Evolutionary conservation across 768 basidiomycete species (phyloP), one percentile per base, ranked within the genome.

Genomic region (Clitopilus hobsonii): DNA sequence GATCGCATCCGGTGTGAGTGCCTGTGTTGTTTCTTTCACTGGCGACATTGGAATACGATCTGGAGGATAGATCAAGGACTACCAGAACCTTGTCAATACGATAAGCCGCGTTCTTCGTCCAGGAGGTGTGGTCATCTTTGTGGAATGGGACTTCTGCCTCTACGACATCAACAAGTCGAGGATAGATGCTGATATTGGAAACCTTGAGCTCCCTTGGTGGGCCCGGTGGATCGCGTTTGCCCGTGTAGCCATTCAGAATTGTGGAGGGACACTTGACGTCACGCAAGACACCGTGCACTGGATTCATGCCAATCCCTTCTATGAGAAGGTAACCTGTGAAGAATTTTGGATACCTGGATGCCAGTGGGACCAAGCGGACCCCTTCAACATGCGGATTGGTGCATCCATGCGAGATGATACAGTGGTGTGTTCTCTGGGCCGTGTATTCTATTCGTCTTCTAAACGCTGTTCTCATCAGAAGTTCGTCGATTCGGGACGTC

Each of bases 111-210:
- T 85, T 48, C 75, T 92, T 38, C 80, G 87, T 45, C 88, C 88
- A 1, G 82, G 83, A 23, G 90, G 90, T 26, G 73, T 91, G 26
- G 64, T 89, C 55, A 75, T 85, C 51, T 57, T 90, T 14, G 70
- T 79, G 52, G 90, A 92, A 70, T 88, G 82, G 62, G 86, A 88
- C 51, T 91, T 88, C 63, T 65, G 70, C 54, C 71, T 81, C n/a
- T 84, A 88, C 60, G 85, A 83, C 59, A 54, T 54, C 16, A 69
- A 86, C 55, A 75, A 76, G 59, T 64, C 65, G 20, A 74, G 72
- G 3, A 67, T 85, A 36, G 63, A 75, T n/a, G 61, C 74, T 1
- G 73, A 74, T 5, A 70, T 75, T 0, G 69, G 76, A 27, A 63
- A 74, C 49, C 64, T 81, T 30, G 71, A 69, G 2, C 72, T 74